Conservation (phyloP, 495 filamentous ascomycete species). For the Annulohypoxylon moriforme region DNA sequence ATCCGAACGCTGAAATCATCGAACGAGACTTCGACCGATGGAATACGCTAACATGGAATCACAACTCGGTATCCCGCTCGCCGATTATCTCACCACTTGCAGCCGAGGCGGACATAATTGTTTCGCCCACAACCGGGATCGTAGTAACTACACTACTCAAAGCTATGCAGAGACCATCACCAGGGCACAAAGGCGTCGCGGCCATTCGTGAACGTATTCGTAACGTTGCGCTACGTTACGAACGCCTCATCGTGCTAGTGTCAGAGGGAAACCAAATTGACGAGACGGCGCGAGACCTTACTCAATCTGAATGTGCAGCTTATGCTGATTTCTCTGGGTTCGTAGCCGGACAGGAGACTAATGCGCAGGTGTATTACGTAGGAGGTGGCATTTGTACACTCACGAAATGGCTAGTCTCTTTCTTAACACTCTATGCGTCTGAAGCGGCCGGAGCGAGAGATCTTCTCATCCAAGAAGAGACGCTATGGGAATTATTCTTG, state of each 20-base stretch:
- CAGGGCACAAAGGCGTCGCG: slow-evolving; percentile 64
- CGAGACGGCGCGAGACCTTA: slow-evolving; percentile 53
- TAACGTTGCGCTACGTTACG: slow-evolving; percentile 69
- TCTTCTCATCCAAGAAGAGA: slow-evolving; percentile 61
- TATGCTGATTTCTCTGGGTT: slow-evolving; percentile 68
- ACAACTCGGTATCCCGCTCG: slow-evolving; percentile 47
- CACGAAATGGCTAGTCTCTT: slow-evolving; percentile 66
- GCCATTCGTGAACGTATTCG: slow-evolving; percentile 68
- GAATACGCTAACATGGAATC: slow-evolving; percentile 48
- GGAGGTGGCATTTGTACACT: slow-evolving; percentile 68
- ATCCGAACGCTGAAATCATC: slow-evolving; percentile 66
- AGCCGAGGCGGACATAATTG: slow-evolving; percentile 79
- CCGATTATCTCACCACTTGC: slow-evolving; percentile 50
- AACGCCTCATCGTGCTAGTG: slow-evolving; percentile 76
- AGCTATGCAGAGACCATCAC: slow-evolving; percentile 76
- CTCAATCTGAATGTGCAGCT: slow-evolving; percentile 61
- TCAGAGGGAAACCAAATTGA: slow-evolving; percentile 61
- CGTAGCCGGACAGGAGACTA: slow-evolving; percentile 52
- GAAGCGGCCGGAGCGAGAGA: slow-evolving; percentile 45
- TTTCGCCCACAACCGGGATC: slow-evolving; percentile 77
- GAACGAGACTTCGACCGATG: slow-evolving; percentile 67
- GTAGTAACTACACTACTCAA: slow-evolving; percentile 77
- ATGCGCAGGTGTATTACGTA: slow-evolving; percentile 63
- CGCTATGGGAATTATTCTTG: slow-evolving; percentile 79
- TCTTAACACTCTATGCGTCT: slow-evolving; percentile 56